Evolutionary conservation across 345 rosid species (phyloP), one percentile per base, ranked within the genome.

Genomic region (Populus tremula): DNA sequence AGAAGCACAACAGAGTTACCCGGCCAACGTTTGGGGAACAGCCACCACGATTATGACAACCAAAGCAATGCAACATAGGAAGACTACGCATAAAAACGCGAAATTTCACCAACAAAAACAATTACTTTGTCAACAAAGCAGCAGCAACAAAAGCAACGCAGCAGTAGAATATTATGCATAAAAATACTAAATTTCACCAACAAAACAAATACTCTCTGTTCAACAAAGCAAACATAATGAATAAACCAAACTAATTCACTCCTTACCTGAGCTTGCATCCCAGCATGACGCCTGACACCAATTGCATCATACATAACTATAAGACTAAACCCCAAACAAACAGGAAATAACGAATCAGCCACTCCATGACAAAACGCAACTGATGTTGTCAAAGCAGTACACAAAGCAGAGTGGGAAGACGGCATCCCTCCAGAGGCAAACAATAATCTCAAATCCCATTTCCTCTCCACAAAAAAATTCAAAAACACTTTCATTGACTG

Each of bases 261-360:
- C 6, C 41, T 82, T 82, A 93, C 98, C 98, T 91, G 87, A 82
- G 98, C 98, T 83, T 94, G 98, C 94, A 94, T 91, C 64, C 98
- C 98, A 14, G 97, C 98, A 76, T 94, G 97, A n/a, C 97, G 91
- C 84, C 97, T 81, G 47, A 94, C 97, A 14, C 98, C 98, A 17
- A 91, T 94, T 0, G 98, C 97, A 79, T 94, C 98, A 76, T 94
- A 94, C 97, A 94, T 94, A 6, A 94, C 98, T 75, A 94, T 93
- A 82, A 87, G 89, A 78, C 94, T 93, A 82, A 94, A 94, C 80
- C 98, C 95, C 83, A 94, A 85, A 81, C 98, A 91, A 82, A 94
- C 97, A 13, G 98, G 97, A 82, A 94, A 94, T 36, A 94, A 83
- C 0, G 97, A 94, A 80, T 94, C 98, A 13, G 96, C 90, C 12